Percentiles rank a stretch among this genome's conserved stretches.
Evolutionary conservation across 495 filamentous ascomycete species (phyloP).

Genomic region (Elaphomyces granulatus): DNA sequence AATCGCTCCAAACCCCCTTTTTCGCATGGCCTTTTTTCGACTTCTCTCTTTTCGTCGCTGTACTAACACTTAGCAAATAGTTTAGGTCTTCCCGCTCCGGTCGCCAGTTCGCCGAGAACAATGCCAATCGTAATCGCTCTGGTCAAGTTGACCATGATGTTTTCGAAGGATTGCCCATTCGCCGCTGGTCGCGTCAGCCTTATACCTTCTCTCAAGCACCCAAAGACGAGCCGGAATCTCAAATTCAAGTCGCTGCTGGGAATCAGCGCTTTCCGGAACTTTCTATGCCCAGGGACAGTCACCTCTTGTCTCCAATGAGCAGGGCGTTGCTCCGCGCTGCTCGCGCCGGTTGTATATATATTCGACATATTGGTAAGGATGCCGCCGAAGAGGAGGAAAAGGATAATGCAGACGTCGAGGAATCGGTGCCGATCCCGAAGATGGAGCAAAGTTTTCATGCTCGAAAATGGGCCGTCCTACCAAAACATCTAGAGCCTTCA

Average conservation of each 20-base stretch:
- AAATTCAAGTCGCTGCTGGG: conserved; percentile 44
- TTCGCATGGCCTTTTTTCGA: conserved; percentile 1
- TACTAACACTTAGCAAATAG: no score
- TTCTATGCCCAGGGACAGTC: conserved; percentile 74
- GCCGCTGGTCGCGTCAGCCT: conserved; percentile 69
- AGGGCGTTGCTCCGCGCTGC: conserved; percentile 77
- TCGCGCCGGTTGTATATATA: conserved; percentile 57
- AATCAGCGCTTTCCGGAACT: conserved; percentile 36
- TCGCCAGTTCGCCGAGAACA: conserved; percentile 36
- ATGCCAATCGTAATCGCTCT: conserved; percentile 54
- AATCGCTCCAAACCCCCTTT: no score
- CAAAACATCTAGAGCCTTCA: conserved; percentile 59
- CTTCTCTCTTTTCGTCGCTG: no score
- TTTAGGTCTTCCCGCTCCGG: conserved; percentile 33
- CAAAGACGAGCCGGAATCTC: conserved; percentile 34
- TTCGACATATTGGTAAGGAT: conserved; percentile 26
- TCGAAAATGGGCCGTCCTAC: conserved; percentile 64
- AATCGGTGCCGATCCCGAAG: conserved; percentile 17
- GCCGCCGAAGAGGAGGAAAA: conserved; percentile 38
- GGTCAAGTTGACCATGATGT: conserved; percentile 85
- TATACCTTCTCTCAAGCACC: conserved; percentile 55
- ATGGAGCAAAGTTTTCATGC: conserved; percentile 48
- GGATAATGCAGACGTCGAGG: conserved; percentile 31
- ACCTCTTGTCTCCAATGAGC: conserved; percentile 61
- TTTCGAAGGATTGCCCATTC: conserved; percentile 85